Conservation (phyloP, 169 alveolate genomes). For the Plasmodium relictum region DNA sequence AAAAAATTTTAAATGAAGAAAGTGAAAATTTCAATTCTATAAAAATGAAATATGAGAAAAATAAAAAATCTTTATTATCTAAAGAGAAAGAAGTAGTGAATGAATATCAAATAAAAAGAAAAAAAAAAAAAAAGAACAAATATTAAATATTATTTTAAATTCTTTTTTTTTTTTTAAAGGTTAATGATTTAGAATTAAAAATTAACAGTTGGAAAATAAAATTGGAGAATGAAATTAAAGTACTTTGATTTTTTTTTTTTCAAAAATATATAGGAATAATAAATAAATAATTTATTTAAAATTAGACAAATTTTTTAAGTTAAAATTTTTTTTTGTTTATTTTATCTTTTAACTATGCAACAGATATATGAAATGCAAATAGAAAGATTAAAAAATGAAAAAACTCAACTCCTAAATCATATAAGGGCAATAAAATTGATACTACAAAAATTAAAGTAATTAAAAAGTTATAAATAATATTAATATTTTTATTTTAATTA, state of each 20-base stretch:
- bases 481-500: too few species aligned
- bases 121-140: not conserved
- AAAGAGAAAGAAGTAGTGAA: slow-evolving; percentile 48
- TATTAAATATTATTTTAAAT: not conserved
- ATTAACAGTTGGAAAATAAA: slow-evolving; percentile 60
- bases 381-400: slow-evolving; percentile 41
- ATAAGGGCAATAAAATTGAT: slow-evolving; percentile 52
- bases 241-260: not conserved
- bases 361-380: slow-evolving; percentile 64
- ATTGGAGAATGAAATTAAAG: slow-evolving; percentile 52
- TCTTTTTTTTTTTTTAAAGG: slow-evolving; percentile 12
- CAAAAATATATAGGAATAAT: too few species aligned
- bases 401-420: slow-evolving; percentile 55
- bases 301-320: too few species aligned
- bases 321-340: too few species aligned
- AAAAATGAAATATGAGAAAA: slow-evolving; percentile 31
- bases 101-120: not conserved
- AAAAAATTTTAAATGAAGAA: slow-evolving; percentile 20
- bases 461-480: too few species aligned
- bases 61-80: slow-evolving; percentile 4
- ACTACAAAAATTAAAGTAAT: slow-evolving; percentile 49
- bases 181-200: slow-evolving; percentile 49
- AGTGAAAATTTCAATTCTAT: slow-evolving; percentile 19
- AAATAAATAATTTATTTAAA: too few species aligned
- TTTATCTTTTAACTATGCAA: too few species aligned